A percentile compares a stretch with the other conserved stretches of the same genome.
Conservation (phyloP, 2,329 filamentous ascomycete genomes). For the Pyrenophora seminiperda region DNA sequence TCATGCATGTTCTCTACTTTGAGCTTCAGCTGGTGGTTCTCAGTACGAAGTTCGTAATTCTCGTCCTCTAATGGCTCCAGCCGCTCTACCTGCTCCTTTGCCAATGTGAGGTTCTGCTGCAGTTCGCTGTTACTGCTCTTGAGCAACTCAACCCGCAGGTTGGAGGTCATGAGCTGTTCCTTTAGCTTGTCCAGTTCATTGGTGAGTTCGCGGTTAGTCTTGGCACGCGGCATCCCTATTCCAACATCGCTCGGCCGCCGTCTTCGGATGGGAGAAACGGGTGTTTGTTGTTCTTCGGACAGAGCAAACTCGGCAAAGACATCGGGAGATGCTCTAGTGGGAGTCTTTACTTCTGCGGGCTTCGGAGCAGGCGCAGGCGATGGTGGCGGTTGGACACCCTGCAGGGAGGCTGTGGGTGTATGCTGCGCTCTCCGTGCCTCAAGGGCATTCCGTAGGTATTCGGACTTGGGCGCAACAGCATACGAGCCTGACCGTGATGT, state of each 20-base stretch:
- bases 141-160: slow-evolving; percentile 40
- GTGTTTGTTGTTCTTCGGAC: slow-evolving; percentile 37
- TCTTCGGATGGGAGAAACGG: slow-evolving; percentile 36
- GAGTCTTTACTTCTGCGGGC: slow-evolving; percentile 9
- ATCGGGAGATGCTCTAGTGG: slow-evolving; percentile 22
- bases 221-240: slow-evolving; percentile 27
- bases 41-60: slow-evolving; percentile 32
- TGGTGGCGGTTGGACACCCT: slow-evolving; percentile 10
- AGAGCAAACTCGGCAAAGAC: slow-evolving; percentile 36
- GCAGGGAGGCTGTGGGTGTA: slow-evolving; percentile 20
- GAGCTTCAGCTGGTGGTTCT: slow-evolving; percentile 29
- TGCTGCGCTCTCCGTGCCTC: slow-evolving; percentile 38
- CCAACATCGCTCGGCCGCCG: slow-evolving; percentile 34
- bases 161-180: slow-evolving; percentile 36
- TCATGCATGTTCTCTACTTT: slow-evolving; percentile 30
- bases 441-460: slow-evolving; percentile 42
- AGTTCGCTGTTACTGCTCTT: slow-evolving; percentile 40
- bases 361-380: slow-evolving; percentile 7
- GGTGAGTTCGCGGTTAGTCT: slow-evolving; percentile 38
- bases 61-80: slow-evolving; percentile 35
- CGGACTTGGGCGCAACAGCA: slow-evolving; percentile 39
- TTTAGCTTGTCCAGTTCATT: slow-evolving; percentile 35
- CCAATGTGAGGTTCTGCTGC: slow-evolving; percentile 32
- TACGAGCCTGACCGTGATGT: slow-evolving; percentile 21
- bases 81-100: slow-evolving; percentile 32